Evolutionary conservation across 1,284 basidiomycete genomes (phyloP), one percentile per base, ranked within the genome.

Genomic region (Pyrrhoderma noxium): DNA sequence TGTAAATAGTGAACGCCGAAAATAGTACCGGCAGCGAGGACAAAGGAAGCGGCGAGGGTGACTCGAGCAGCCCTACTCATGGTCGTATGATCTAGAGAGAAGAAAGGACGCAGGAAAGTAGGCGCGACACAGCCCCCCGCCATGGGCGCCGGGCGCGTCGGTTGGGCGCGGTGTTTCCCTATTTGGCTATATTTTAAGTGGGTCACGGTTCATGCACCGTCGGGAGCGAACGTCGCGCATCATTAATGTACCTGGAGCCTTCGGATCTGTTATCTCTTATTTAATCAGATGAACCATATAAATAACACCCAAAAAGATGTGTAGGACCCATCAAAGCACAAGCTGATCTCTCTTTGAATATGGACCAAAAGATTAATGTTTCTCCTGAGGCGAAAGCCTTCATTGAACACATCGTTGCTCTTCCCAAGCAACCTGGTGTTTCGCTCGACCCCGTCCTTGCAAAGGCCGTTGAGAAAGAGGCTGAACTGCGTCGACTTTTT

Each of bases 1-100:
- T 99, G 95, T 56, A 95, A 78, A 61, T 77, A 88, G 65, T 98
- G 95, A 4, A 99, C 95, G 18, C 83, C 91, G 80, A 85, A 94
- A 61, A 99, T 82, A 4, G 88, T 90, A 27, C 81, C 67, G 1
- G 75, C 75, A 11, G 88, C 82, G 48, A 88, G 66, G 7, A 79
- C 59, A 47, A 90, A 67, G 2, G 93, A 83, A n/a, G 72, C 76
- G 27, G 72, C 69, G 25, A 98, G 75, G 3, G 93, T 90, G 39
- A 77, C 67, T 66, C 90, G 93, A 19, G 94, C 88, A 47, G 76
- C 74, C 52, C 80, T 73, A 52, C 89, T 88, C 80, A 90, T 89
- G 36, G 43, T 23, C 16, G 35, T 47, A 19, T 37, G 22, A 16
- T 40, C n/a, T 38, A 37, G 36, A 37, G 19, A 41, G 22, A n/a